A percentile compares a stretch with the other conserved stretches of the same genome.
Conservation (phyloP, 176 grass and related monocot genomes). For the Paspalum vaginatum region DNA sequence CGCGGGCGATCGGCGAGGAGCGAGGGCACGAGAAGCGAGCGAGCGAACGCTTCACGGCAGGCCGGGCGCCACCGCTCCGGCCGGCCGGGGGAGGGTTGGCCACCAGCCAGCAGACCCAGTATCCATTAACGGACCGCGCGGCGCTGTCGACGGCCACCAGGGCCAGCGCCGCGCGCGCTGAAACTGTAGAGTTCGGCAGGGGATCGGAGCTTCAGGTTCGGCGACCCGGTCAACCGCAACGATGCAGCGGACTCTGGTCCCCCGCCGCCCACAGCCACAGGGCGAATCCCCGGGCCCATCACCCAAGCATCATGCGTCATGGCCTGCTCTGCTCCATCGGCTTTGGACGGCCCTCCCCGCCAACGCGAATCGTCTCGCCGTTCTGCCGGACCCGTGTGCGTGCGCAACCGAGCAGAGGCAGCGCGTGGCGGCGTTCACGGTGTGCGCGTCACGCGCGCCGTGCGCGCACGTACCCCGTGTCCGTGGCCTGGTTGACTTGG, state of each 20-base stretch:
- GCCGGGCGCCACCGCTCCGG: too few species aligned
- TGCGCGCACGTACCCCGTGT: not conserved
- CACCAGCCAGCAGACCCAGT: too few species aligned
- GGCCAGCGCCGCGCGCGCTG: not conserved
- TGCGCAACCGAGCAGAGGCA: too few species aligned
- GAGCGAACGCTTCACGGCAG: too few species aligned
- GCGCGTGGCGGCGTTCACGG: too few species aligned
- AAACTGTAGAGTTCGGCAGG: constrained; percentile 21
- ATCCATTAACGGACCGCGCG: constrained; percentile 41
- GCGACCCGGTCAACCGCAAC: constrained; percentile 40
- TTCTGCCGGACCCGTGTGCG: too few species aligned
- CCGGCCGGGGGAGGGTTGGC: too few species aligned
- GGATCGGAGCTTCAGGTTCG: not conserved
- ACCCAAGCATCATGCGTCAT: not conserved
- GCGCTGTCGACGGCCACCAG: constrained; percentile 34
- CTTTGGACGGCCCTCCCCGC: not conserved
- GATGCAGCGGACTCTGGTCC: not conserved
- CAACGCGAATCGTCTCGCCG: too few species aligned
- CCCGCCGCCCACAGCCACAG: too few species aligned
- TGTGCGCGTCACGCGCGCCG: not conserved
- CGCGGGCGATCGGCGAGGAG: too few species aligned
- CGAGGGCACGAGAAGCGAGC: too few species aligned
- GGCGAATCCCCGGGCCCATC: not conserved
- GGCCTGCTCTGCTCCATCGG: not conserved
- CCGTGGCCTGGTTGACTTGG: not conserved